Evolutionary conservation across 352 stramenopile species (phyloP).

Genomic region (Hyphochytrium catenoides): DNA sequence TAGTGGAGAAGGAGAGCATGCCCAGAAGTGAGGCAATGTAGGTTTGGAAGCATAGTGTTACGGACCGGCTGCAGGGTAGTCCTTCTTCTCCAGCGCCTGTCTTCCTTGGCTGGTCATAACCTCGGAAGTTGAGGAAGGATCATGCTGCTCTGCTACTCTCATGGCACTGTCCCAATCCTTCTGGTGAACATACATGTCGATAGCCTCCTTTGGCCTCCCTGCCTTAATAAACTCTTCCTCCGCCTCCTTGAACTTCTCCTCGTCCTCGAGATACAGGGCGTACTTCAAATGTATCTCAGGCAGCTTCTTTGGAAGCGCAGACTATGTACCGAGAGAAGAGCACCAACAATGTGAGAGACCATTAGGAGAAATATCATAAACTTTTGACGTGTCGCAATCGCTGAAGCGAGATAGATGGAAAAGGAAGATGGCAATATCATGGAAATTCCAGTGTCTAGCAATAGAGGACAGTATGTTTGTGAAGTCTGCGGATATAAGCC

Average conservation of each 20-base stretch:
- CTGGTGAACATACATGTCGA: constrained; percentile 89
- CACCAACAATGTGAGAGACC: too few species aligned
- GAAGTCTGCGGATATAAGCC: too few species aligned
- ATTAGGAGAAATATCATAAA: too few species aligned
- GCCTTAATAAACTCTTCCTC: constrained; percentile 76
- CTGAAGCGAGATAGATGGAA: too few species aligned
- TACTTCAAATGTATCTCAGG: constrained; percentile 77
- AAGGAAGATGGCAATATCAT: too few species aligned
- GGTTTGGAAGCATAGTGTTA: too few species aligned
- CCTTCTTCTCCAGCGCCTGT: constrained; percentile 51
- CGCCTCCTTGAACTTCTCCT: constrained; percentile 74
- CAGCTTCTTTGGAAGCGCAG: too few species aligned
- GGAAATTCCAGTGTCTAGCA: too few species aligned
- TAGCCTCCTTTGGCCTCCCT: constrained; percentile 68
- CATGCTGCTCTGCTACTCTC: constrained; percentile 66
- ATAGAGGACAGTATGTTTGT: too few species aligned
- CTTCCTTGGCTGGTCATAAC: constrained; percentile 73
- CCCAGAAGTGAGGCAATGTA: not conserved
- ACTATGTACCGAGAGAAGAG: too few species aligned
- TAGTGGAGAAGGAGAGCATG: not conserved
- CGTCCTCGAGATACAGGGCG: constrained; percentile 72
- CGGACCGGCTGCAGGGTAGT: constrained; percentile 24
- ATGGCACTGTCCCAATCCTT: constrained; percentile 74
- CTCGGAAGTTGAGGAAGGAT: constrained; percentile 58
- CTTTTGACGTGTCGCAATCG: too few species aligned